Evolutionary conservation across 179 eudicot species (phyloP).

Genomic region (Spinacia oleracea): DNA sequence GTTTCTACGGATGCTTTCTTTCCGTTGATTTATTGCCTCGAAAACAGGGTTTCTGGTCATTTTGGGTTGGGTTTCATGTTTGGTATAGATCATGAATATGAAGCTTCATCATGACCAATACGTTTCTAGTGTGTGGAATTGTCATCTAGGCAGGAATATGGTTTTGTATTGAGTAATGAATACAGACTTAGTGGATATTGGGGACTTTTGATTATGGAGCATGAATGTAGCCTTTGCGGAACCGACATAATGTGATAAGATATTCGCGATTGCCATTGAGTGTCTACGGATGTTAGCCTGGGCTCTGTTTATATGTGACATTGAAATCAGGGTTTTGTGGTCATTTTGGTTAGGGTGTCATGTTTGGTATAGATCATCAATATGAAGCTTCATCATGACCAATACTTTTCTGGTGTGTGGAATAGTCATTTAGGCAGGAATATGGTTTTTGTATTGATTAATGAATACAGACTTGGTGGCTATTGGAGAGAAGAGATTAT

Average conservation of each 20-base stretch:
- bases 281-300: too few relatives aligned
- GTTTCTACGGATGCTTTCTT: not conserved
- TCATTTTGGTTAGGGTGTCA: not conserved
- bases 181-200: not conserved
- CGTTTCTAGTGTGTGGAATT: too few relatives aligned
- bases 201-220: too few relatives aligned
- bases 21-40: not conserved
- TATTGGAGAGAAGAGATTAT: not conserved
- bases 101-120: too few relatives aligned
- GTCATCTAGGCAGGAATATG: not conserved
- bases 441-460: not conserved
- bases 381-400: not conserved
- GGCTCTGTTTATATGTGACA: too few relatives aligned
- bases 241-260: too few relatives aligned
- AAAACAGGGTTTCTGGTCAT: not conserved
- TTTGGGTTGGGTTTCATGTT: not conserved
- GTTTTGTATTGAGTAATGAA: not conserved
- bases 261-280: too few relatives aligned
- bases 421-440: not conserved
- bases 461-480: not conserved
- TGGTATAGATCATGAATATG: not conserved
- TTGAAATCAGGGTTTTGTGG: not conserved
- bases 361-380: not conserved
- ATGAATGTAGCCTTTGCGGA: too few relatives aligned
- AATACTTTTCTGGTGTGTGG: too few relatives aligned